These are phyloP conservation scores for Acacia pycnantha DNA, from an alignment of 331 rosid species.

Conservation along the genomic window DNA sequence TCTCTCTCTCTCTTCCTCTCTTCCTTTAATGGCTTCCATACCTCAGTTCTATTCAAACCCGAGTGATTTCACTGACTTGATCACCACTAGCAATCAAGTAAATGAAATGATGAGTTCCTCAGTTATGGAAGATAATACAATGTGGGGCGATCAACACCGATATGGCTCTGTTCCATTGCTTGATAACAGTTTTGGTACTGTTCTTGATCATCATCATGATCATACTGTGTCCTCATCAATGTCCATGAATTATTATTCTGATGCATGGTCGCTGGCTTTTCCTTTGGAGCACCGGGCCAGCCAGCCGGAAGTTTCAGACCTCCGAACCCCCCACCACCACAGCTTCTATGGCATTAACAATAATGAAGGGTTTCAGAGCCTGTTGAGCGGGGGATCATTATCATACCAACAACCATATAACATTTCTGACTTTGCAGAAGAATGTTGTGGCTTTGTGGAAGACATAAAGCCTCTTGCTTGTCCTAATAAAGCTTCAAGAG, in stretches of 20 bases:
- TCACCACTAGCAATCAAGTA: background rate
- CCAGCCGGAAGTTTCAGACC: conserved; percentile 38
- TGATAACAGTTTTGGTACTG: conserved; percentile 30
- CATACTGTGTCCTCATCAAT: conserved; percentile 5
- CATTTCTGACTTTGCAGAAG: conserved; percentile 47
- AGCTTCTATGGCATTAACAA: conserved; percentile 26
- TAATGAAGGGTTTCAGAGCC: conserved; percentile 29
- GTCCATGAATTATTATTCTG: background rate
- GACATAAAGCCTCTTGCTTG: conserved; percentile 47
- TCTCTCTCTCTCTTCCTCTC: background rate
- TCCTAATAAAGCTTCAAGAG: conserved; percentile 32
- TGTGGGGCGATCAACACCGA: conserved; percentile 44
- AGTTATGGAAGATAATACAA: conserved; percentile 22
- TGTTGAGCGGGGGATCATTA: conserved; percentile 31
- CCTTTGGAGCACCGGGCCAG: conserved; percentile 33
- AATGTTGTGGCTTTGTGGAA: conserved; percentile 48
- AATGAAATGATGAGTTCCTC: background rate
- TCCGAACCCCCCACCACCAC: conserved; percentile 16
- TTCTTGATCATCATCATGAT: conserved; percentile 26
- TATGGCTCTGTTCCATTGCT: conserved; percentile 39
- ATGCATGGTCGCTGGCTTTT: conserved; percentile 24
- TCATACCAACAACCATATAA: conserved; percentile 14
- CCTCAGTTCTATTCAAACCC: conserved; percentile 46
- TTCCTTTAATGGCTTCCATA: conserved; percentile 42
- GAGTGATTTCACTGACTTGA: conserved; percentile 31